phyloP scores from a whole-genome alignment of 2,329 filamentous ascomycete species.

The Lachnellula occidentalis region DNA sequence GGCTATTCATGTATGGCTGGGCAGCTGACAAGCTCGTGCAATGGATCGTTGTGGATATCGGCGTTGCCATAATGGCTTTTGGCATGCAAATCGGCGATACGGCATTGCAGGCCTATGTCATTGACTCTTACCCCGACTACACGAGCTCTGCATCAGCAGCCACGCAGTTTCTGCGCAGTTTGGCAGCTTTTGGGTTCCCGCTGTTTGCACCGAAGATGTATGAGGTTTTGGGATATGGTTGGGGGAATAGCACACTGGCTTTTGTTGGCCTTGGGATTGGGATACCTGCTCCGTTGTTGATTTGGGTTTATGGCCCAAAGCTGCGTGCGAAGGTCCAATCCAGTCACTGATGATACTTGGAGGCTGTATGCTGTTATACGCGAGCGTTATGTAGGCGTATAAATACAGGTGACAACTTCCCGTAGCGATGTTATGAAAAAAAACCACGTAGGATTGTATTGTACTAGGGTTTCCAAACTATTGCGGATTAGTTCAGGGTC shows the following conservation, averaged over 20 bases:
- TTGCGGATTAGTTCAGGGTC: too few relatives aligned
- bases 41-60: constrained; percentile 52
- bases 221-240: constrained; percentile 29
- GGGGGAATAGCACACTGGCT: constrained; percentile 31
- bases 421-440: too few relatives aligned
- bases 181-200: constrained; percentile 32
- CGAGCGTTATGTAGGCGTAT: too few relatives aligned
- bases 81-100: constrained; percentile 33
- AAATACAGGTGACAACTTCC: too few relatives aligned
- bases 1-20: constrained; percentile 54
- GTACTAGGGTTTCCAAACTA: too few relatives aligned
- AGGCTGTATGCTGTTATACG: too few relatives aligned
- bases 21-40: constrained; percentile 42
- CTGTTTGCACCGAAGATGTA: constrained; percentile 26
- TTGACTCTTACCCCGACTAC: constrained; percentile 40
- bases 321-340: constrained; percentile 20
- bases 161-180: constrained; percentile 14
- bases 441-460: too few relatives aligned
- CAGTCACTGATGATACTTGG: not conserved
- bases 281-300: constrained; percentile 39
- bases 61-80: constrained; percentile 42
- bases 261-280: constrained; percentile 44
- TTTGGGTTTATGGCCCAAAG: constrained; percentile 34
- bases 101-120: constrained; percentile 40
- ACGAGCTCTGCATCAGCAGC: constrained; percentile 35